phyloP scores from a whole-genome alignment of 176 grass and related monocot genomes.

The Hyparrhenia diplandra region DNA sequence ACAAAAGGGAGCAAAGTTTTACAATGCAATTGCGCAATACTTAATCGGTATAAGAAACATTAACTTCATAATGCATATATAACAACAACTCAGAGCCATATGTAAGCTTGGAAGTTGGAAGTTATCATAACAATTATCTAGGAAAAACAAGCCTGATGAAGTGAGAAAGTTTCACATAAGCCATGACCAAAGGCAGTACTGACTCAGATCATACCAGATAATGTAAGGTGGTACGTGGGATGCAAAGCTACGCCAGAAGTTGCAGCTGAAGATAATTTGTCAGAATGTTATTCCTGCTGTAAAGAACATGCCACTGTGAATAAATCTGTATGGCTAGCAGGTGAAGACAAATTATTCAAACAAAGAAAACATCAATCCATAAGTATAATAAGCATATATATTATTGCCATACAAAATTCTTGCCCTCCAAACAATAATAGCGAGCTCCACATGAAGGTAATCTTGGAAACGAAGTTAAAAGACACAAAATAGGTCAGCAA shows the following conservation, averaged over 20 bases:
- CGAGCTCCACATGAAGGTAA: not conserved
- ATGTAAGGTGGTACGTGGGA: not conserved
- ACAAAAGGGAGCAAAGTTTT: not conserved
- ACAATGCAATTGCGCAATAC: not conserved
- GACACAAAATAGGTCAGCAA: not conserved
- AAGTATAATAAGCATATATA: not conserved
- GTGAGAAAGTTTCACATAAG: not conserved
- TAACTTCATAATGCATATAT: not conserved
- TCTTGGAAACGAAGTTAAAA: not conserved
- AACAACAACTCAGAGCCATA: not conserved
- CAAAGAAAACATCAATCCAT: not conserved
- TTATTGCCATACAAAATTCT: not conserved
- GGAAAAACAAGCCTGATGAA: not conserved
- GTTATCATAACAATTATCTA: not conserved
- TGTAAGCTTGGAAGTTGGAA: not conserved
- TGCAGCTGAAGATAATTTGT: not conserved
- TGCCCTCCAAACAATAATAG: not conserved
- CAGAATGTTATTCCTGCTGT: not conserved
- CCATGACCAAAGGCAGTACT: not conserved
- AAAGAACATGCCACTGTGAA: not conserved
- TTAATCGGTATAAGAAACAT: not conserved
- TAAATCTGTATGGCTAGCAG: not conserved
- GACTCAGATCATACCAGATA: constrained; percentile 4
- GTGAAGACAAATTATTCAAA: not conserved
- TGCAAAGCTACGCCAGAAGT: not conserved